Percentiles rank a stretch among this genome's conserved stretches.
These are phyloP conservation scores for Monosporascus sp. DNA, from an alignment of 2,329 filamentous ascomycete genomes.

Conservation along the genomic window DNA sequence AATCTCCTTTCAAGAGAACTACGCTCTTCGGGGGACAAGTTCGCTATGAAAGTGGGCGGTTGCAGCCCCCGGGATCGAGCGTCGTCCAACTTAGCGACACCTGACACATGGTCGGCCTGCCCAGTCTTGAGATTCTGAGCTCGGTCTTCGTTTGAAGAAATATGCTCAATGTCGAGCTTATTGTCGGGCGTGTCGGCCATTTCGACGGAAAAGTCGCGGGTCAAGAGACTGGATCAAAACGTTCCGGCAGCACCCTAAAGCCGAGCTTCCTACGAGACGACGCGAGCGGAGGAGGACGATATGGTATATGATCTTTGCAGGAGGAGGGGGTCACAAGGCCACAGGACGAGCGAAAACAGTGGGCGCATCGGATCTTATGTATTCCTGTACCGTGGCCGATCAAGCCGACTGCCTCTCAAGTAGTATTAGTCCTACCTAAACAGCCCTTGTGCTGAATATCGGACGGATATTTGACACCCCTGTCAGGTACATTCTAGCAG, in stretches of 20 bases:
- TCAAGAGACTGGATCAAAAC: too few species aligned
- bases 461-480: too few species aligned
- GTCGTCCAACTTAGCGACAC: conserved; percentile 16
- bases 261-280: too few species aligned
- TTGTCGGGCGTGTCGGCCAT: neutral
- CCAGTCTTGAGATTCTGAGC: conserved; percentile 7
- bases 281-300: too few species aligned
- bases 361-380: neutral
- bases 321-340: neutral
- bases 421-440: neutral
- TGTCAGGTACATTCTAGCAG: too few species aligned
- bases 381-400: neutral
- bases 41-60: conserved; percentile 30
- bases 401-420: neutral
- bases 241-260: too few species aligned
- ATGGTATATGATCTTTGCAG: neutral
- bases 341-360: neutral
- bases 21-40: conserved; percentile 47
- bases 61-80: conserved; percentile 20
- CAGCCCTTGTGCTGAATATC: too few species aligned
- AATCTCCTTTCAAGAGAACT: conserved; percentile 49
- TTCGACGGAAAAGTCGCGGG: neutral
- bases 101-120: conserved; percentile 4
- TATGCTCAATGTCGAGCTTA: conserved; percentile 6
- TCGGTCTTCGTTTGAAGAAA: conserved; percentile 12